A percentile compares a stretch with the other conserved stretches of the same genome.
Evolutionary conservation across 2,329 filamentous ascomycete species (phyloP).

Genomic region (Hymenoscyphus scutula): DNA sequence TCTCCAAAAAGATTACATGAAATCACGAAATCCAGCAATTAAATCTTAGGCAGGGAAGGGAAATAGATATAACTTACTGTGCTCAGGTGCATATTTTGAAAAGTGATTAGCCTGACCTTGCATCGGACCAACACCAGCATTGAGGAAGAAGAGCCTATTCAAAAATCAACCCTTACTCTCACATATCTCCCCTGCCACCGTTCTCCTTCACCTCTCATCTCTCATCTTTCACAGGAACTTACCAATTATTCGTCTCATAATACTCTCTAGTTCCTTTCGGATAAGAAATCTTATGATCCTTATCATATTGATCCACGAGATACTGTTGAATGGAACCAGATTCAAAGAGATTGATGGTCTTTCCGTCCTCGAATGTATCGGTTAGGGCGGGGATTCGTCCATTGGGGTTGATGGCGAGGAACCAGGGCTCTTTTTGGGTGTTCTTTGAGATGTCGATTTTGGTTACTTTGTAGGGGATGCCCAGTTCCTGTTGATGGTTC

Average conservation of each 20-base stretch:
- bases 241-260: constrained; percentile 79
- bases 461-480: constrained; percentile 74
- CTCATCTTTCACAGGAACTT: too few relatives aligned
- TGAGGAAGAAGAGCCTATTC: constrained; percentile 67
- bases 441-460: constrained; percentile 71
- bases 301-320: constrained; percentile 77
- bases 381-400: constrained; percentile 86
- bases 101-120: constrained; percentile 86
- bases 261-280: constrained; percentile 69
- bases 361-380: constrained; percentile 72
- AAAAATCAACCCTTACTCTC: too few relatives aligned
- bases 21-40: not conserved
- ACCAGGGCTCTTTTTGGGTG: constrained; percentile 83
- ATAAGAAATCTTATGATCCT: constrained; percentile 78
- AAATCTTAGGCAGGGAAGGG: not conserved
- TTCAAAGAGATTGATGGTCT: constrained; percentile 76
- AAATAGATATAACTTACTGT: constrained; percentile 40
- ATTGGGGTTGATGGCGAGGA: constrained; percentile 88
- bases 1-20: too few relatives aligned
- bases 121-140: constrained; percentile 79
- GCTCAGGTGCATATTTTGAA: constrained; percentile 74
- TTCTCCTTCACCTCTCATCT: too few relatives aligned
- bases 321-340: constrained; percentile 83
- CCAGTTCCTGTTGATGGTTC: constrained; percentile 55
- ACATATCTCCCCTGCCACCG: too few relatives aligned